These are phyloP conservation scores for Rhynchospora tenuis DNA, from an alignment of 176 grass and related monocot genomes.

Conservation along the genomic window DNA sequence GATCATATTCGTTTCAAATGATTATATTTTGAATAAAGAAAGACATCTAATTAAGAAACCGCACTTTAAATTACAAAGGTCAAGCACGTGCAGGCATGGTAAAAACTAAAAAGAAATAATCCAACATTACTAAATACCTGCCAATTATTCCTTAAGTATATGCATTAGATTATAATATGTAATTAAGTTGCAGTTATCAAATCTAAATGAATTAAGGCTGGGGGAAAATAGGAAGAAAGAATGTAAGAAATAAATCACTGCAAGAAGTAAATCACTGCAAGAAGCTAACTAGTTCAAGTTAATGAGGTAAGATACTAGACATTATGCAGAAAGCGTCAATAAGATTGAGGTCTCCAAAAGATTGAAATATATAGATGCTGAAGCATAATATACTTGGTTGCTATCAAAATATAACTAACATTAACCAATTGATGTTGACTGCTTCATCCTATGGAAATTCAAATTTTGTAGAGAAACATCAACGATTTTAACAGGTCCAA, in stretches of 20 bases:
- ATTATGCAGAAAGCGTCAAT: not conserved
- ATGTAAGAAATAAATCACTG: not conserved
- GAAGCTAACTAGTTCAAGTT: not conserved
- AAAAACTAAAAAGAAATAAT: no score
- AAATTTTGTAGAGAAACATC: not conserved
- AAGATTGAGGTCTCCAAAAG: not conserved
- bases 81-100: no score
- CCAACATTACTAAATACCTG: no score
- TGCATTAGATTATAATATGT: no score
- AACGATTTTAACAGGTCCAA: no score
- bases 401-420: not conserved
- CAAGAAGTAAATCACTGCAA: not conserved
- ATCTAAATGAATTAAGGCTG: not conserved
- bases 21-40: no score
- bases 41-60: no score
- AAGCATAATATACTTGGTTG: not conserved
- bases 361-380: not conserved
- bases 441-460: not conserved
- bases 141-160: no score
- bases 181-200: not conserved
- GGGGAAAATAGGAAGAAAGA: not conserved
- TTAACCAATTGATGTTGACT: constrained; percentile 14
- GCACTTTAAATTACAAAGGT: no score
- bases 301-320: not conserved
- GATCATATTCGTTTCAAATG: no score